These are phyloP conservation scores for Hyaloperonospora brassicae DNA, from an alignment of 352 stramenopile genomes.

Conservation along the genomic window DNA sequence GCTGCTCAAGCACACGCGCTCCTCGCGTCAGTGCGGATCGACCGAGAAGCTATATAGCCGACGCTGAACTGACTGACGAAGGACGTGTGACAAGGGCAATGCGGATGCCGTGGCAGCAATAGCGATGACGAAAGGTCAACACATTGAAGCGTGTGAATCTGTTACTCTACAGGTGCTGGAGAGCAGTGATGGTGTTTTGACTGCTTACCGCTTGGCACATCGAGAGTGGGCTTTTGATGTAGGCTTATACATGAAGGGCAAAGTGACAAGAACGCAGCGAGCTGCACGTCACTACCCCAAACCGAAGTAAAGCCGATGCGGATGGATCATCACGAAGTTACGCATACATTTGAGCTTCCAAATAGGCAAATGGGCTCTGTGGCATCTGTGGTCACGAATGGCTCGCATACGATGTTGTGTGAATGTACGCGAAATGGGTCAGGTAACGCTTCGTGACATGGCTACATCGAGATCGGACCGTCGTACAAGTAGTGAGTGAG, in stretches of 20 bases:
- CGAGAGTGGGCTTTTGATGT: constrained; percentile 28
- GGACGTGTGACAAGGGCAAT: not conserved
- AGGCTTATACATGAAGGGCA: constrained; percentile 26
- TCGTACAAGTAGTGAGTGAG: not conserved
- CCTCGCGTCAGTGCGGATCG: constrained; percentile 66
- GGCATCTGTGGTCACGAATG: not conserved
- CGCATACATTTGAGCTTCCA: not conserved
- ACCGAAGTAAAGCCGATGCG: not conserved
- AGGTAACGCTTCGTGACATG: not conserved
- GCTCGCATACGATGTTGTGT: not conserved
- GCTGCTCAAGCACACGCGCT: constrained; percentile 74
- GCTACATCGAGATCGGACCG: constrained; percentile 2
- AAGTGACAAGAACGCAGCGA: constrained; percentile 16
- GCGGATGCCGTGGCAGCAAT: not conserved
- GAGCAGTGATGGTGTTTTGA: constrained; percentile 3
- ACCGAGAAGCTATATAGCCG: constrained; percentile 70
- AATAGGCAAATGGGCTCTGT: not conserved
- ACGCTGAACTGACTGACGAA: constrained; percentile 22
- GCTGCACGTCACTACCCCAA: no score
- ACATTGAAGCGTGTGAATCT: constrained; percentile 2
- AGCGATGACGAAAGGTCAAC: not conserved
- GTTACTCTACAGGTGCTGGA: constrained; percentile 20
- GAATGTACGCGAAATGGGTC: not conserved
- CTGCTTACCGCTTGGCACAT: constrained; percentile 8
- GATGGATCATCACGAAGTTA: not conserved